Evolutionary conservation across 176 grass and related monocot species (phyloP).

Genomic region (Tillandsia fasciculata): DNA sequence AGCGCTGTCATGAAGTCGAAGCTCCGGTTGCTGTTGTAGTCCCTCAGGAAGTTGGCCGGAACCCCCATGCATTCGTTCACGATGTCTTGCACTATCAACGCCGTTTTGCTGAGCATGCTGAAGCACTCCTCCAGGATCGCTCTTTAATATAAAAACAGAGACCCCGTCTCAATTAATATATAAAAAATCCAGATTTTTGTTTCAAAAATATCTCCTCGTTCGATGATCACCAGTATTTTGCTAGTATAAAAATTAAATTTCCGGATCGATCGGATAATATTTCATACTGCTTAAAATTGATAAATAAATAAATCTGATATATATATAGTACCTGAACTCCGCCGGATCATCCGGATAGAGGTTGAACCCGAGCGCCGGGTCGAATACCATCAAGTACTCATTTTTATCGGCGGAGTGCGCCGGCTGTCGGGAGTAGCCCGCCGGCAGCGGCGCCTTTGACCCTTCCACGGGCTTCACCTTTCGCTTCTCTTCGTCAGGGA

Average conservation of each 20-base stretch:
- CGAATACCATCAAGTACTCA: slow-evolving; percentile 27
- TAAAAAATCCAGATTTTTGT: too few species aligned
- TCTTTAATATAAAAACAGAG: slow-evolving; percentile 8
- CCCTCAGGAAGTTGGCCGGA: slow-evolving; percentile 26
- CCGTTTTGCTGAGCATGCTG: slow-evolving; percentile 18
- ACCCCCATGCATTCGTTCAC: slow-evolving; percentile 65
- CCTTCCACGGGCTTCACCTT: slow-evolving; percentile 11
- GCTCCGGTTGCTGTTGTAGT: slow-evolving; percentile 36
- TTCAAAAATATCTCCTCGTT: too few species aligned
- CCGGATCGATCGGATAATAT: neutral
- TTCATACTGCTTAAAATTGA: neutral
- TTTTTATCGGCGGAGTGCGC: slow-evolving; percentile 24
- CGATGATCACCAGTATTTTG: too few species aligned
- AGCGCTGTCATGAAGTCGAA: slow-evolving; percentile 33
- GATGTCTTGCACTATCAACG: slow-evolving; percentile 34
- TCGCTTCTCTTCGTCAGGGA: slow-evolving; percentile 19
- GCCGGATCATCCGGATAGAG: slow-evolving; percentile 18
- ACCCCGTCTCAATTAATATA: too few species aligned
- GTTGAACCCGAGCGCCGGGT: slow-evolving; percentile 16
- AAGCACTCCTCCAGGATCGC: slow-evolving; percentile 32
- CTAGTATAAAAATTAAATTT: neutral
- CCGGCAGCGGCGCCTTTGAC: slow-evolving; percentile 16
- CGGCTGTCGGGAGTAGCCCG: slow-evolving; percentile 16
- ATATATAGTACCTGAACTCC: slow-evolving; percentile 18
- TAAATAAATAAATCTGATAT: neutral